Base-by-base conservation (phyloP, 257 asterid genomes). In the Leonotis leonurus region DNA sequence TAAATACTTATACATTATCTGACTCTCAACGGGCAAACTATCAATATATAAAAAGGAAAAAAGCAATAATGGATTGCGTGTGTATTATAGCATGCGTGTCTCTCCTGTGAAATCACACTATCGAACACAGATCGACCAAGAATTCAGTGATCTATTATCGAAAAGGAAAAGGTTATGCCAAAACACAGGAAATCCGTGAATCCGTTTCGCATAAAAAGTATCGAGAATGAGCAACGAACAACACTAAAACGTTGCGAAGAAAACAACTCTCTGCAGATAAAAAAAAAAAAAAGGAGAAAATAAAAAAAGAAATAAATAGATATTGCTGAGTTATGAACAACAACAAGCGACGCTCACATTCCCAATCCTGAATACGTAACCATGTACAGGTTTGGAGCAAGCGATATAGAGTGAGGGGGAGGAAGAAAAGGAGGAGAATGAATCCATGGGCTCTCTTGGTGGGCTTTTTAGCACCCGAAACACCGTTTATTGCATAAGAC, bases 401-500 rank as follows among this genome's bases (percentile, higher is more conserved):
- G 24, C n/a, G n/a, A n/a, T n/a, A n/a, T n/a, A n/a, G n/a, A n/a
- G n/a, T n/a, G n/a, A n/a, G n/a, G n/a, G n/a, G n/a, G n/a, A n/a
- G n/a, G 75, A 57, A n/a, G n/a, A n/a, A n/a, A n/a, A n/a, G 52
- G 61, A 58, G 68, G 74, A 32, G 70, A 70, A 56, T 68, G 74
- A 75, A 83, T 73, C 78, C 86, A 79, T 79, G 90, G 83, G 81
- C 53, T 80, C 76, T 74, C 9, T 33, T 62, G 80, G 74, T 83
- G 88, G 84, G 83, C 81, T 75, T 56, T 77, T 75, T 81, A 78
- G 78, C n/a, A n/a, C n/a, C n/a, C n/a, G n/a, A n/a, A n/a, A n/a
- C n/a, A 68, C 75, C 82, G 71, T 64, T 62, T 36, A 48, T 62
- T 55, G 70, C 73, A 58, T 40, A n/a, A 68, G 69, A 62, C 70